A percentile compares a stretch with the other conserved stretches of the same genome.
Evolutionary conservation across 2,329 filamentous ascomycete genomes (phyloP).

Genomic region (Microsporum audouinii): DNA sequence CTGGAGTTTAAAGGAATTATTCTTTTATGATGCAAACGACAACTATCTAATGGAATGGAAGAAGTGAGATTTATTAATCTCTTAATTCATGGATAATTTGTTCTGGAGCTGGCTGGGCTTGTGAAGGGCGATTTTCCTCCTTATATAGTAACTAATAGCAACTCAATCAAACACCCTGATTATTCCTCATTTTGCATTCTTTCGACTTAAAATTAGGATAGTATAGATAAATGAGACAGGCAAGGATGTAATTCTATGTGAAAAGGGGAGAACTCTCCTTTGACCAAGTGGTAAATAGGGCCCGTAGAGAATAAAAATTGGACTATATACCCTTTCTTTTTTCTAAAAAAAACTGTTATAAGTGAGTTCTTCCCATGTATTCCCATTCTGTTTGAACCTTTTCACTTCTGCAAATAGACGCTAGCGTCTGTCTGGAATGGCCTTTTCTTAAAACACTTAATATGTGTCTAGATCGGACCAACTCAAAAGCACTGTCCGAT

Average conservation of each 20-base stretch:
- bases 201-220: neutral
- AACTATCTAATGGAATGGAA: neutral
- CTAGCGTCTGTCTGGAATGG: neutral
- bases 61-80: neutral
- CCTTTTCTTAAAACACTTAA: neutral
- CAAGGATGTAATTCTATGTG: neutral
- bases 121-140: neutral
- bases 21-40: neutral
- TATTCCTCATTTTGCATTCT: conserved; percentile 5
- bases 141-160: neutral
- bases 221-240: neutral
- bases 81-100: neutral
- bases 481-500: too few relatives aligned
- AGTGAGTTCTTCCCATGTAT: too few relatives aligned
- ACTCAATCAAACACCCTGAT: conserved; percentile 8
- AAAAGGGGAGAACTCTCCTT: neutral
- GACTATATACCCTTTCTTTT: too few relatives aligned
- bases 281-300: neutral
- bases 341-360: too few relatives aligned
- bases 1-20: neutral
- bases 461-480: too few relatives aligned
- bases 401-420: neutral
- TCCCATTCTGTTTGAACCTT: too few relatives aligned
- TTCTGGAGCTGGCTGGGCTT: neutral
- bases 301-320: neutral